A percentile compares a stretch with the other conserved stretches of the same genome.
phyloP scores from a whole-genome alignment of 768 basidiomycete genomes.

The Tulasnella sp. region DNA sequence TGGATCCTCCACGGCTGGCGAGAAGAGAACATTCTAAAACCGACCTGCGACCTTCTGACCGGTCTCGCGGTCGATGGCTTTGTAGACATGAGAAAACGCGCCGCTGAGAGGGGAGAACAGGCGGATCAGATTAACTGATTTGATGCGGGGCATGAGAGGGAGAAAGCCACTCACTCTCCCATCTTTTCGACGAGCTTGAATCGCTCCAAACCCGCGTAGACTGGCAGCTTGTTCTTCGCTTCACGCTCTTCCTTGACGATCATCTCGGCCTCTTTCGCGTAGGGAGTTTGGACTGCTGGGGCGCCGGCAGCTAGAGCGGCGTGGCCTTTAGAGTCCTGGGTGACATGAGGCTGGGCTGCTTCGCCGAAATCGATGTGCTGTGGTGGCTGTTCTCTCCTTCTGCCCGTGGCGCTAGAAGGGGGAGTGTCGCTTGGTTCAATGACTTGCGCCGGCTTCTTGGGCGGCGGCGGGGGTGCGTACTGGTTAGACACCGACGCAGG shows the following conservation, averaged over 20 bases:
- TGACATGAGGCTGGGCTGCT: background rate
- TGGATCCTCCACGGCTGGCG: background rate
- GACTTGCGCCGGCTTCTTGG: constrained; percentile 12
- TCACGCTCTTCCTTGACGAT: constrained; percentile 68
- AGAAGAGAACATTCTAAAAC: constrained; percentile 19
- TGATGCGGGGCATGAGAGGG: background rate
- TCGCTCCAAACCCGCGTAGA: constrained; percentile 71
- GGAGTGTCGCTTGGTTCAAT: constrained; percentile 11
- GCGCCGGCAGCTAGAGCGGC: constrained; percentile 1
- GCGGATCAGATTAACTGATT: constrained; percentile 10
- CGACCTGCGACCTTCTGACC: constrained; percentile 74
- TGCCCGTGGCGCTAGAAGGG: background rate
- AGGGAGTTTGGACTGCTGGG: constrained; percentile 20
- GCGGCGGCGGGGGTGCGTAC: constrained; percentile 26
- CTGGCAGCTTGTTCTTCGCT: constrained; percentile 67
- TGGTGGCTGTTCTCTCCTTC: constrained; percentile 16
- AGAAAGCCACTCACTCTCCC: constrained; percentile 65
- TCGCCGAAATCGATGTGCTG: constrained; percentile 17
- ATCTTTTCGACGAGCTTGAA: constrained; percentile 72
- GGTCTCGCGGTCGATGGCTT: constrained; percentile 64
- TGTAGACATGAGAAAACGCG: constrained; percentile 98
- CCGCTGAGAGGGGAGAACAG: constrained; percentile 41
- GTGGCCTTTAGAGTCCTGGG: constrained; percentile 1
- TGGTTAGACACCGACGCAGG: constrained; percentile 22
- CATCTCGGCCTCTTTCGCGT: constrained; percentile 36